Evolutionary conservation across 208 protist genomes (phyloP).

Genomic region (Novymonas esmeraldas): DNA sequence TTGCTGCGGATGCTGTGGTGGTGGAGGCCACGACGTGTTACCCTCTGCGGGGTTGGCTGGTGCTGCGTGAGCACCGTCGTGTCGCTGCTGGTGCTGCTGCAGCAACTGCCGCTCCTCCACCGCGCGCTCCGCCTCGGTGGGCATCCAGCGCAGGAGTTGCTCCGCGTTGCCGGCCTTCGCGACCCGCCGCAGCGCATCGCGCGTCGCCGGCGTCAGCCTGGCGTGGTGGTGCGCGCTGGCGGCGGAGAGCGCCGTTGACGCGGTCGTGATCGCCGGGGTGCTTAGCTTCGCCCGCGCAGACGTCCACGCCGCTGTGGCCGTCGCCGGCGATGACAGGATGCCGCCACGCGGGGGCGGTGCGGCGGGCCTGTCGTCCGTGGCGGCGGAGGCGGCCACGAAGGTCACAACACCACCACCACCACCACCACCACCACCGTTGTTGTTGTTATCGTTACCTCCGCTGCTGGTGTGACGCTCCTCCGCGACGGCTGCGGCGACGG

Average conservation of each 20-base stretch:
- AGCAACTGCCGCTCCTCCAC: constrained; percentile 16
- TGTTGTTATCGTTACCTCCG: background rate
- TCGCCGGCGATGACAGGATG: background rate
- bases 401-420: background rate
- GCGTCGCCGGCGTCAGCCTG: constrained; percentile 16
- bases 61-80: background rate
- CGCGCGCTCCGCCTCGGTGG: constrained; percentile 14
- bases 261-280: constrained; percentile 2
- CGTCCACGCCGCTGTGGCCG: background rate
- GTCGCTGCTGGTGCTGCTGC: too few relatives aligned
- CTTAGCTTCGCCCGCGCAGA: constrained; percentile 3
- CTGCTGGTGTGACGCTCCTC: background rate
- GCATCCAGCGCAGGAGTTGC: constrained; percentile 17
- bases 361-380: background rate
- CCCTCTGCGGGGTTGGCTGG: background rate
- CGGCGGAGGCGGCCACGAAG: background rate
- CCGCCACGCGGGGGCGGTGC: background rate
- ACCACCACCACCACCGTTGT: too few relatives aligned
- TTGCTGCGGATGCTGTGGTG: background rate
- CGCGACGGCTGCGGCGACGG: constrained; percentile 7
- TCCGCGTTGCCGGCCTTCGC: constrained; percentile 24
- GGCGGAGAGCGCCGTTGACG: constrained; percentile 12
- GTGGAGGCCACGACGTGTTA: background rate
- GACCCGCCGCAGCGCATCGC: constrained; percentile 14
- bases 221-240: constrained; percentile 15